Evolutionary conservation across 768 basidiomycete genomes (phyloP).

Genomic region (Serendipita vermifera): DNA sequence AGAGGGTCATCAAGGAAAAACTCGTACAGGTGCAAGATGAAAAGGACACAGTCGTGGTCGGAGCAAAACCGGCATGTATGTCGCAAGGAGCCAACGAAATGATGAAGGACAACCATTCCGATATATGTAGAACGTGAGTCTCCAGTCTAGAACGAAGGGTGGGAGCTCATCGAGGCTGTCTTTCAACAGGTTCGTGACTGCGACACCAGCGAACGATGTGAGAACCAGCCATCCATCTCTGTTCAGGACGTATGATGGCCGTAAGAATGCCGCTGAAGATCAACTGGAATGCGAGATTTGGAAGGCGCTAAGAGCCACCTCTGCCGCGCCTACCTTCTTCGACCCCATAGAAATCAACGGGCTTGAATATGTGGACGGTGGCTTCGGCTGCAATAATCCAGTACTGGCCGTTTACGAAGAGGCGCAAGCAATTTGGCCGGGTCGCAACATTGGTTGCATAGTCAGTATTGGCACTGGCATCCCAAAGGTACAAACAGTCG

Average conservation of each 20-base stretch:
- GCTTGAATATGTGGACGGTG: slow-evolving; percentile 14
- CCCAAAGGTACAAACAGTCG: not conserved
- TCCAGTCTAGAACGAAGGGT: too few relatives aligned
- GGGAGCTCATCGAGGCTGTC: too few relatives aligned
- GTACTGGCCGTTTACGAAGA: slow-evolving; percentile 7
- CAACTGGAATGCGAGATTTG: slow-evolving; percentile 21
- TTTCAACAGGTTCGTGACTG: too few relatives aligned
- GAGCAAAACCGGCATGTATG: too few relatives aligned
- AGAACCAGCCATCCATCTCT: slow-evolving; percentile 8
- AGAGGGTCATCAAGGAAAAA: slow-evolving; percentile 10
- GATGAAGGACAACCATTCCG: slow-evolving; percentile 4
- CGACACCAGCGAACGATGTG: slow-evolving; percentile 11
- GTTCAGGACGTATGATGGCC: slow-evolving; percentile 15
- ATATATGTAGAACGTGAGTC: slow-evolving; percentile 5
- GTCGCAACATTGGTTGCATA: not conserved
- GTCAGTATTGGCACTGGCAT: slow-evolving; percentile 3
- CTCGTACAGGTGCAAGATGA: too few relatives aligned
- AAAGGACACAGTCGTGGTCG: too few relatives aligned
- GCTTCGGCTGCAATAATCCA: slow-evolving; percentile 16
- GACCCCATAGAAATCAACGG: slow-evolving; percentile 12
- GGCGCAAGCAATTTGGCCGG: not conserved
- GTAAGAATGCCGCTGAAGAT: not conserved
- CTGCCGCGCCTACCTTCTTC: slow-evolving; percentile 22
- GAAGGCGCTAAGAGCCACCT: slow-evolving; percentile 24
- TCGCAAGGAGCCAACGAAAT: too few relatives aligned